phyloP scores from a whole-genome alignment of 2,329 filamentous ascomycete species.

The Monosporascus sp. region DNA sequence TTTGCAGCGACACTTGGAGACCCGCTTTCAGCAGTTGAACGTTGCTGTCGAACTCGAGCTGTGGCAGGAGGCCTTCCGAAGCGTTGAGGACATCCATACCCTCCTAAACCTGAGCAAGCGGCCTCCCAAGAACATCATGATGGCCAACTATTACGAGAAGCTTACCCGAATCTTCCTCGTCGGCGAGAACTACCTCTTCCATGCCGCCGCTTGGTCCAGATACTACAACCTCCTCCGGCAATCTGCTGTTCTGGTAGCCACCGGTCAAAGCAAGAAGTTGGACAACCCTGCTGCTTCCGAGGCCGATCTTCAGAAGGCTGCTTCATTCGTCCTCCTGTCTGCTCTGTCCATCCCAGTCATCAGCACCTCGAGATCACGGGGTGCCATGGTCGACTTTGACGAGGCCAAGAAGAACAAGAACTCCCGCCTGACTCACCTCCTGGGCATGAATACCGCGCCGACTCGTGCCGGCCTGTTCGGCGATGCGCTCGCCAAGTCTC shows the following conservation, averaged over 20 bases:
- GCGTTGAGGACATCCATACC: slow-evolving; percentile 97
- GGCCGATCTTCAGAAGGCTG: slow-evolving; percentile 85
- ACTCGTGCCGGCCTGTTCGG: slow-evolving; percentile 90
- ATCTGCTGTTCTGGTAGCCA: slow-evolving; percentile 75
- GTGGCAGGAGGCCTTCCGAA: slow-evolving; percentile 99
- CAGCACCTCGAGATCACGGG: slow-evolving; percentile 92
- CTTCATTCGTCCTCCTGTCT: slow-evolving; percentile 91
- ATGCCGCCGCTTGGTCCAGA: slow-evolving; percentile 92
- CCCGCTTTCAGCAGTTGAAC: slow-evolving; percentile 96
- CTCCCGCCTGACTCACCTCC: slow-evolving; percentile 87
- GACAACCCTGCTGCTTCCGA: slow-evolving; percentile 90
- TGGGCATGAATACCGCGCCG: slow-evolving; percentile 86
- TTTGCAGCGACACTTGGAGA: slow-evolving; percentile 93
- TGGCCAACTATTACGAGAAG: slow-evolving; percentile 99
- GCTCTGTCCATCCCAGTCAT: slow-evolving; percentile 98
- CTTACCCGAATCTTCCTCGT: slow-evolving; percentile 97
- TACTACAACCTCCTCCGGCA: slow-evolving; percentile 96
- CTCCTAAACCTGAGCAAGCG: slow-evolving; percentile 96
- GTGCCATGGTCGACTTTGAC: slow-evolving; percentile 93
- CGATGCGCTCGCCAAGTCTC: slow-evolving; percentile 89
- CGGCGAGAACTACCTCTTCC: slow-evolving; percentile 99
- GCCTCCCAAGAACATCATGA: slow-evolving; percentile 98
- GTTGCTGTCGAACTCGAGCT: slow-evolving; percentile 96
- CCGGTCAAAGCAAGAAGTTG: slow-evolving; percentile 83
- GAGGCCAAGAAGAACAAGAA: slow-evolving; percentile 99